Percentiles rank a stretch among this genome's conserved stretches.
These are phyloP conservation scores for Vitis amurensis DNA, from an alignment of 164 flowering plant genomes.

Conservation along the genomic window DNA sequence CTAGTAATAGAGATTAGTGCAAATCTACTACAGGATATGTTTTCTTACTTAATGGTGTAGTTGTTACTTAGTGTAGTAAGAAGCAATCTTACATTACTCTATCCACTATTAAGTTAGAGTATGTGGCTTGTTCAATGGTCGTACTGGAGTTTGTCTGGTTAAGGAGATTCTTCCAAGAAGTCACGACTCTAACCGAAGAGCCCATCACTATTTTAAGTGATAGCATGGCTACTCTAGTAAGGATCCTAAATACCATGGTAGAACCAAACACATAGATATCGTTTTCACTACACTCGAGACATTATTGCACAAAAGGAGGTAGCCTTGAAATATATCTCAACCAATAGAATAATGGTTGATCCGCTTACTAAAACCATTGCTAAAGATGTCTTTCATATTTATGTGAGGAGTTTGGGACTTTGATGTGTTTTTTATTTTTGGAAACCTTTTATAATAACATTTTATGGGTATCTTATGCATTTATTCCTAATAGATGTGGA, in stretches of 20 bases:
- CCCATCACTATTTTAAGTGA: too few species aligned
- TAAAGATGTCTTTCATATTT: too few species aligned
- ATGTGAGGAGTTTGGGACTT: too few species aligned
- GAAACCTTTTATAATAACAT: too few species aligned
- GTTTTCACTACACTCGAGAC: too few species aligned
- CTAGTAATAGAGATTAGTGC: background rate
- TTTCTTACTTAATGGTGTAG: slow-evolving; percentile 10
- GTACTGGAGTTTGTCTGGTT: background rate
- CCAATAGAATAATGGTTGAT: background rate
- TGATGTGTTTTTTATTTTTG: too few species aligned
- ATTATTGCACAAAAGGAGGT: background rate
- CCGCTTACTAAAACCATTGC: background rate
- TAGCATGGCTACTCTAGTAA: too few species aligned
- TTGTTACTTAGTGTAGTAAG: slow-evolving; percentile 11
- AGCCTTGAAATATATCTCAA: background rate
- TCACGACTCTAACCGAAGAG: too few species aligned
- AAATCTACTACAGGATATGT: slow-evolving; percentile 6
- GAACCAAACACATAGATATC: too few species aligned
- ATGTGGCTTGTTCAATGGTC: background rate
- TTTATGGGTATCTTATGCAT: too few species aligned
- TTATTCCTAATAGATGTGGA: too few species aligned
- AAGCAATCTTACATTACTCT: slow-evolving; percentile 6
- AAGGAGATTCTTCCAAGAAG: background rate
- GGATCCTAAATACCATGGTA: too few species aligned
- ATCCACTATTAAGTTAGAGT: slow-evolving; percentile 13